Base-by-base conservation (phyloP, 148 eudicot genomes). In the Mesembryanthemum crystallinum region DNA sequence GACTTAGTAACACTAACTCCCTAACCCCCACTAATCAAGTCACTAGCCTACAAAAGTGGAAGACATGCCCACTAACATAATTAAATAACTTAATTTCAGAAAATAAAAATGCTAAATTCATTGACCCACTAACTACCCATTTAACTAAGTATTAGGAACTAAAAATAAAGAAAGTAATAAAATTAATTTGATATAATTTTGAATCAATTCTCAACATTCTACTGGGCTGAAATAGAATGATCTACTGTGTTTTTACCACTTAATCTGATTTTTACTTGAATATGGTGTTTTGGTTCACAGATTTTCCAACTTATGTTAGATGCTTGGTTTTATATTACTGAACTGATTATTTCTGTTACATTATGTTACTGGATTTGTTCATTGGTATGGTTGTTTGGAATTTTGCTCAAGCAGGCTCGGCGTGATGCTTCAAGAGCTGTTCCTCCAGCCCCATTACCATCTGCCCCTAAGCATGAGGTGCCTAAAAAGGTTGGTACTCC, bases 391-490 rank as follows among this genome's bases (percentile, higher is more conserved):
- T 54, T 45, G 25, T 24, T 61, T 59, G 47, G 61, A 55, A 71
- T 30, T 29, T 54, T 23, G 35, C 35, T 18, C 63, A 0, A 62
- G 69, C 88, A 93, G 98, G 94, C 90, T 55, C 84, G 83, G 1
- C 85, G 78, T 76, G 89, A 81, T 58, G 29, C 83, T 76, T 39
- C 49, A 43, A 81, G 84, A 78, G 81, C 79, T 21, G 55, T 67
- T 21, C 85, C 87, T 59, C 51, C 83, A 21, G 28, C 85, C 45
- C 91, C 93, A 47, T 71, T 71, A 64, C 92, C 93, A 35, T 61
- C 89, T 33, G 79, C 74, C 47, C 84, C 92, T 7, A 93, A 87
- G 79, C 90, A 80, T 64, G 88, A 82, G 20, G 47, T 82, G 64
- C 88, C 87, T 2, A 89, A 78, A 37, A 88, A 85, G 74, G 87